These are phyloP conservation scores for Penicillium sp. DNA, from an alignment of 2,329 filamentous ascomycete species.

Conservation along the genomic window DNA sequence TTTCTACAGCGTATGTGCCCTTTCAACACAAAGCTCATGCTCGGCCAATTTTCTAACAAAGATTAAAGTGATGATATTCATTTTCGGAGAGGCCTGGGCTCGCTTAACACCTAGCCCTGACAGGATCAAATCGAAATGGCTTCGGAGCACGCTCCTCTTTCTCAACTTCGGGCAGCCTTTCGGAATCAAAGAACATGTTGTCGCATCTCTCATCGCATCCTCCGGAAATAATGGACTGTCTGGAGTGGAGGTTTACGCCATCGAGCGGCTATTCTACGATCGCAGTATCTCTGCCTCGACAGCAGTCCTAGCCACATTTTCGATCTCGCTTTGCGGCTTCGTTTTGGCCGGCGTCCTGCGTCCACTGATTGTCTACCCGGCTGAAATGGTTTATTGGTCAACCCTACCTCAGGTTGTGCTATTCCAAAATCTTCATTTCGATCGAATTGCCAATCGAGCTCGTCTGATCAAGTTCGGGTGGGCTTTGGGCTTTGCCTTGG, in stretches of 20 bases:
- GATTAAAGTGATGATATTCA: slow-evolving; percentile 17
- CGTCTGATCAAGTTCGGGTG: background rate
- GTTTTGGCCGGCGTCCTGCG: slow-evolving; percentile 57
- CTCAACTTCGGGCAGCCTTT: slow-evolving; percentile 25
- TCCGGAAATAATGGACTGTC: slow-evolving; percentile 54
- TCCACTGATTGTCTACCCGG: slow-evolving; percentile 58
- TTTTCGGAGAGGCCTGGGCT: slow-evolving; percentile 21
- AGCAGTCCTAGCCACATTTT: slow-evolving; percentile 54
- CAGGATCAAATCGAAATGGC: slow-evolving; percentile 13
- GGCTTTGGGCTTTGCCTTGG: background rate
- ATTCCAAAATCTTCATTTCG: slow-evolving; percentile 51
- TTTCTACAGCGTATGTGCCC: slow-evolving; percentile 21
- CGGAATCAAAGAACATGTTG: slow-evolving; percentile 55
- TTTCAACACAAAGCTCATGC: background rate
- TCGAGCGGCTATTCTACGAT: slow-evolving; percentile 56
- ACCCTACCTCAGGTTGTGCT: slow-evolving; percentile 56
- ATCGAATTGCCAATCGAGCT: background rate
- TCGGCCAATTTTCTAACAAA: background rate
- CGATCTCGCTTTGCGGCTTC: slow-evolving; percentile 59
- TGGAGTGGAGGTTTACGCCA: slow-evolving; percentile 47
- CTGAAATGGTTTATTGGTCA: slow-evolving; percentile 60
- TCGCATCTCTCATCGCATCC: slow-evolving; percentile 57
- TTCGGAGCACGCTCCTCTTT: slow-evolving; percentile 19
- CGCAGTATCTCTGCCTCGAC: slow-evolving; percentile 50
- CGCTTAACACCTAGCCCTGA: slow-evolving; percentile 17